Evolutionary conservation across 1,139 yeast genomes (phyloP).

Genomic region (Kazachstania sp.): DNA sequence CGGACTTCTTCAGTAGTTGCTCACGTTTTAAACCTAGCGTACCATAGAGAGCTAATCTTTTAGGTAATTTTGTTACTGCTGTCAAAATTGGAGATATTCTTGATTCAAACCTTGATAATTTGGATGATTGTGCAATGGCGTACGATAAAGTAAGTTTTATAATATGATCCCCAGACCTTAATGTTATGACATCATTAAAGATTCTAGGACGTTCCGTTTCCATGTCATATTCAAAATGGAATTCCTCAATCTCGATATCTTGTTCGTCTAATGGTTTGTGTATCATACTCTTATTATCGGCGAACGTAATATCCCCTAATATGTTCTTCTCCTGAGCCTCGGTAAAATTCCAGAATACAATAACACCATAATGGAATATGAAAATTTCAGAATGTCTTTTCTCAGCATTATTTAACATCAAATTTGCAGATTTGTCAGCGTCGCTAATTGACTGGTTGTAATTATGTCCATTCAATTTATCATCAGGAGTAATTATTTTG

Average conservation of each 20-base stretch:
- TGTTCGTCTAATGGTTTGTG: conserved; percentile 76
- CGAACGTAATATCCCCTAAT: conserved; percentile 80
- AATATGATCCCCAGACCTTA: conserved; percentile 84
- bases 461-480: background rate
- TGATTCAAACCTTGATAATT: conserved; percentile 82
- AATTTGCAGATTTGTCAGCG: background rate
- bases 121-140: conserved; percentile 95
- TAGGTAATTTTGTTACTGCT: conserved; percentile 81
- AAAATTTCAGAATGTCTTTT: conserved; percentile 85
- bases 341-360: conserved; percentile 94
- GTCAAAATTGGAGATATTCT: conserved; percentile 78
- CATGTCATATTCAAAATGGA: conserved; percentile 82
- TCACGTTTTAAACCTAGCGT: conserved; percentile 69
- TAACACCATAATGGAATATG: conserved; percentile 83
- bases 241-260: conserved; percentile 91
- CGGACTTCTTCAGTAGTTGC: conserved; percentile 77
- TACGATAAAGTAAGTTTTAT: conserved; percentile 90
- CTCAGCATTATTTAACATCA: conserved; percentile 5
- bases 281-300: conserved; percentile 39
- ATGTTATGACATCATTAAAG: conserved; percentile 87
- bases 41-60: conserved; percentile 83
- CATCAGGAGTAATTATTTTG: background rate
- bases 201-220: conserved; percentile 80
- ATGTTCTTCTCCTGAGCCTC: conserved; percentile 89
- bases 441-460: background rate